phyloP scores from a whole-genome alignment of 192 early-diverging fungal genomes.

The Helicostylum pulchrum region DNA sequence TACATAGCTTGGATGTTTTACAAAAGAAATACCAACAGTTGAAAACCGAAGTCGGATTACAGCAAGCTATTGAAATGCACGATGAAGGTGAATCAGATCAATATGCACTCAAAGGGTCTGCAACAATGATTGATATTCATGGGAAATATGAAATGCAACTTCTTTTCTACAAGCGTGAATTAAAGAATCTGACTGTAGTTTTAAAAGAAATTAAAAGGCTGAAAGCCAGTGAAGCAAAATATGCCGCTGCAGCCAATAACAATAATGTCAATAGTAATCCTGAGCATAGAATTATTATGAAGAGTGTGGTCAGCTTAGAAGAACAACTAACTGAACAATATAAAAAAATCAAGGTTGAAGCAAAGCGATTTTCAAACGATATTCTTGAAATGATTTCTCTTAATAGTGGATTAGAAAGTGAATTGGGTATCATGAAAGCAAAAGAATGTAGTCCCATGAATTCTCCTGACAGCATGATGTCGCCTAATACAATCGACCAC shows the following conservation, averaged over 20 bases:
- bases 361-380: conserved; percentile 15
- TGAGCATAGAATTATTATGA: conserved; percentile 6
- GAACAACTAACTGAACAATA: conserved; percentile 12
- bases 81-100: background rate
- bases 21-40: conserved; percentile 8
- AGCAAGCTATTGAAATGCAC: no score
- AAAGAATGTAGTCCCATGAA: background rate
- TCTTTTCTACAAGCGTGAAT: conserved; percentile 2
- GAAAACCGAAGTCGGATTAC: background rate
- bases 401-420: conserved; percentile 1
- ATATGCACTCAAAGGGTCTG: background rate
- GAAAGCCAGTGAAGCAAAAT: background rate
- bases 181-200: conserved; percentile 2
- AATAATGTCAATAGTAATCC: background rate
- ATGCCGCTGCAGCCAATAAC: background rate
- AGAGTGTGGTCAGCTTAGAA: background rate
- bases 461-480: no score
- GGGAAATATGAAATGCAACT: background rate
- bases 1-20: background rate
- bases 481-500: no score
- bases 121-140: background rate
- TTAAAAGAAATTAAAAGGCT: conserved; percentile 7
- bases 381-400: conserved; percentile 1
- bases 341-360: conserved; percentile 4
- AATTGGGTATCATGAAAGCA: conserved; percentile 12